Percentiles rank a stretch among this genome's conserved stretches.
These are phyloP conservation scores for Penicillium sp. DNA, from an alignment of 2,329 filamentous ascomycete genomes.

Conservation along the genomic window DNA sequence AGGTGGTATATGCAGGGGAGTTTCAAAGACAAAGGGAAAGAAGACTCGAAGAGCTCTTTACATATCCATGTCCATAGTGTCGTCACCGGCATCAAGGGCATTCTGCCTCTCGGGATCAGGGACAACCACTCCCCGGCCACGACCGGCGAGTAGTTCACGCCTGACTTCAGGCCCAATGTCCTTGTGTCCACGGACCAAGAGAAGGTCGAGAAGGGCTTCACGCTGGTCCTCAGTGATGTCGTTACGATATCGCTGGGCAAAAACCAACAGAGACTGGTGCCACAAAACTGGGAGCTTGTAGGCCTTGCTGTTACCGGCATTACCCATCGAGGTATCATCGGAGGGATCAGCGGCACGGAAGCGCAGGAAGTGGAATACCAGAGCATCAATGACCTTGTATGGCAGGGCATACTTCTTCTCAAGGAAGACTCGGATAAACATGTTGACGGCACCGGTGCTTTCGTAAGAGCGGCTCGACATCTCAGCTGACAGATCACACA, in stretches of 20 bases:
- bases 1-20: slow-evolving; percentile 21
- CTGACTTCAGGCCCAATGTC: slow-evolving; percentile 89
- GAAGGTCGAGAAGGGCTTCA: slow-evolving; percentile 82
- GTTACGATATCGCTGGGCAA: slow-evolving; percentile 91
- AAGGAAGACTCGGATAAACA: slow-evolving; percentile 87
- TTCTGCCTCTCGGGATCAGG: slow-evolving; percentile 53
- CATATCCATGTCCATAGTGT: slow-evolving; percentile 77
- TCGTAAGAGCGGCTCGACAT: slow-evolving; percentile 76
- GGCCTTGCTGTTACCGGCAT: slow-evolving; percentile 51
- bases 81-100: slow-evolving; percentile 68
- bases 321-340: slow-evolving; percentile 53
- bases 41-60: slow-evolving; percentile 19
- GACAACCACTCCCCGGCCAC: slow-evolving; percentile 72
- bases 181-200: slow-evolving; percentile 80
- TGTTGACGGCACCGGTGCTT: slow-evolving; percentile 86
- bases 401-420: slow-evolving; percentile 97
- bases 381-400: slow-evolving; percentile 87
- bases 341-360: slow-evolving; percentile 67
- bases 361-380: slow-evolving; percentile 95
- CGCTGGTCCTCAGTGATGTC: slow-evolving; percentile 95
- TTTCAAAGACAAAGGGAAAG: slow-evolving; percentile 8
- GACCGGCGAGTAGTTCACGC: slow-evolving; percentile 80
- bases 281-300: slow-evolving; percentile 83
- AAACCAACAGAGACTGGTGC: slow-evolving; percentile 90
- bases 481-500: slow-evolving; percentile 92